Conservation (phyloP, 1,139 yeast species). For the Pneumocystis sp. region DNA sequence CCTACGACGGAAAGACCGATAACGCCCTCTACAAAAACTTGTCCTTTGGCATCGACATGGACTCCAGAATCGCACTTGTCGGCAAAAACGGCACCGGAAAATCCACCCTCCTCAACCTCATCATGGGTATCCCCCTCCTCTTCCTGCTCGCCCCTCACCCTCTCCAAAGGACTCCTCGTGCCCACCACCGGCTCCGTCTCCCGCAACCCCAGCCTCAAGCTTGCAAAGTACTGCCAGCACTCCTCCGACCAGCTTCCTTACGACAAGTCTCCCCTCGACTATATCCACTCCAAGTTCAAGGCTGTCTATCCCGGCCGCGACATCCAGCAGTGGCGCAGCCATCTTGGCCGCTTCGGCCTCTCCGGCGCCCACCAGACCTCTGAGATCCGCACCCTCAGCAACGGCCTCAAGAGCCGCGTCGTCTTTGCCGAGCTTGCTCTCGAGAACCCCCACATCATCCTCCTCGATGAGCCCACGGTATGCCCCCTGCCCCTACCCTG, state of each 20-base stretch:
- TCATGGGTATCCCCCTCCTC: slow-evolving; percentile 57
- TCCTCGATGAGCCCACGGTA: slow-evolving; percentile 21
- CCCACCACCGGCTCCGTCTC: slow-evolving; percentile 74
- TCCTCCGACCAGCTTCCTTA: slow-evolving; percentile 96
- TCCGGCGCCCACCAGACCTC: slow-evolving; percentile 99
- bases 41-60: slow-evolving; percentile 98
- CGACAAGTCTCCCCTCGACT: slow-evolving; percentile 87
- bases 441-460: slow-evolving; percentile 84
- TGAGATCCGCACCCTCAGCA: slow-evolving; percentile 94
- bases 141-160: too few species aligned
- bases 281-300: slow-evolving; percentile 54
- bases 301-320: slow-evolving; percentile 73
- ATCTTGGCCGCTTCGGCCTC: slow-evolving; percentile 93
- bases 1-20: slow-evolving; percentile 77
- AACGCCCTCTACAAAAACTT: slow-evolving; percentile 79
- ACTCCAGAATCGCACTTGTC: slow-evolving; percentile 91
- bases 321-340: slow-evolving; percentile 96
- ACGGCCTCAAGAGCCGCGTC: slow-evolving; percentile 98
- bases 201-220: slow-evolving; percentile 91
- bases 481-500: too few species aligned
- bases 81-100: slow-evolving; percentile 96
- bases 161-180: neutral
- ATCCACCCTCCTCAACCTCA: slow-evolving; percentile 83
- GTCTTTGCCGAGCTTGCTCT: slow-evolving; percentile 92
- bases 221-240: slow-evolving; percentile 98